Conservation (phyloP, 139 green algal species). For the Diplosphaera chodatii region DNA sequence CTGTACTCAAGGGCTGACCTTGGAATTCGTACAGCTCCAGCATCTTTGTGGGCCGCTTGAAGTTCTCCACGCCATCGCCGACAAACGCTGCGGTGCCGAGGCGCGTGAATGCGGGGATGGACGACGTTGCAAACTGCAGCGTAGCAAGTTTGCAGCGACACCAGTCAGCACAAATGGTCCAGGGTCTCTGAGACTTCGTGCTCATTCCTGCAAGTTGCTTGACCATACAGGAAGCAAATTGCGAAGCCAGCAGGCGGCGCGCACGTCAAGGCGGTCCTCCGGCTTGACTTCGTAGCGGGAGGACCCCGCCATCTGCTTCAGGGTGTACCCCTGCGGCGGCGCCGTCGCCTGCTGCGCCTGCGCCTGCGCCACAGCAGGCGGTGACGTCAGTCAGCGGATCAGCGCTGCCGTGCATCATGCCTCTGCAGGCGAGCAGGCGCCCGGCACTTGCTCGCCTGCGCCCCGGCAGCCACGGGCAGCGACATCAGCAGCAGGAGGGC, state of each 20-base stretch:
- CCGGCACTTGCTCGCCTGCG: not conserved
- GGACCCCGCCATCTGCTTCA: slow-evolving; percentile 4
- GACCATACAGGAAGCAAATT: too few relatives aligned
- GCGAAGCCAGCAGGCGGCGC: too few relatives aligned
- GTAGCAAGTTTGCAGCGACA: not conserved
- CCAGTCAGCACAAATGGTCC: not conserved
- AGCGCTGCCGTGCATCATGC: too few relatives aligned
- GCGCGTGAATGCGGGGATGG: slow-evolving; percentile 18
- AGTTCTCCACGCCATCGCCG: slow-evolving; percentile 36
- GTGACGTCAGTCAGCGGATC: too few relatives aligned
- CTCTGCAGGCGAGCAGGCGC: too few relatives aligned
- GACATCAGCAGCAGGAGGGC: too few relatives aligned
- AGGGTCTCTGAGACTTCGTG: too few relatives aligned
- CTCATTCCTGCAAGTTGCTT: too few relatives aligned
- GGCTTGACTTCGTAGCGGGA: slow-evolving; percentile 8
- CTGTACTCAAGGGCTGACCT: not conserved
- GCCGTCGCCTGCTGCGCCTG: not conserved
- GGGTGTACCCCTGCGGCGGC: slow-evolving; percentile 1
- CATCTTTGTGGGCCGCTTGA: slow-evolving; percentile 39
- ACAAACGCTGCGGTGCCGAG: slow-evolving; percentile 54
- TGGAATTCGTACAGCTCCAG: slow-evolving; percentile 53
- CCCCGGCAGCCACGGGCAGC: too few relatives aligned
- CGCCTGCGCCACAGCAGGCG: too few relatives aligned
- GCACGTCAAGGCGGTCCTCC: slow-evolving; percentile 8
- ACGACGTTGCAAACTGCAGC: slow-evolving; percentile 19